Conservation (phyloP, 2,329 filamentous ascomycete genomes). For the Graphilbum sp. region DNA sequence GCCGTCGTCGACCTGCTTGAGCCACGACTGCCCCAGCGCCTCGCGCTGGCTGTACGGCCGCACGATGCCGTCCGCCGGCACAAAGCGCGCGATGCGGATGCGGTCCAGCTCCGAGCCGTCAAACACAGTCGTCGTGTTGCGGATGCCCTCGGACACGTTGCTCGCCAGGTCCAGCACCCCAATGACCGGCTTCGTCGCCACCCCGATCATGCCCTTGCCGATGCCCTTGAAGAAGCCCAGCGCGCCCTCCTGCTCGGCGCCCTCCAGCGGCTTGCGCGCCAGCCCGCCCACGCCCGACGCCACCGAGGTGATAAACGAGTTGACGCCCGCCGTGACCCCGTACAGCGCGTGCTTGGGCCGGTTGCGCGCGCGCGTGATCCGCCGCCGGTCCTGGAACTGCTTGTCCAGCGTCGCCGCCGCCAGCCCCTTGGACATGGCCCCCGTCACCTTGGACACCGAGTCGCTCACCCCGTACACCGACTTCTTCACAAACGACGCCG, state of each 20-base stretch:
- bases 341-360: conserved; percentile 94
- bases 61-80: conserved; percentile 83
- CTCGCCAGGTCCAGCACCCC: conserved; percentile 94
- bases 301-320: conserved; percentile 82
- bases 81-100: conserved; percentile 82
- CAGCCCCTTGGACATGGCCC: conserved; percentile 90
- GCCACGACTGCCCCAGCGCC: conserved; percentile 93
- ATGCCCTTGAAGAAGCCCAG: conserved; percentile 95
- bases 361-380: conserved; percentile 86
- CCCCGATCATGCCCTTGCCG: conserved; percentile 80
- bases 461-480: conserved; percentile 95
- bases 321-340: conserved; percentile 87
- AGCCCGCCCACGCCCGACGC: conserved; percentile 89
- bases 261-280: conserved; percentile 84
- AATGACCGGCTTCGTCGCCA: conserved; percentile 95
- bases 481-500: conserved; percentile 95
- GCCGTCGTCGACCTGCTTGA: conserved; percentile 94
- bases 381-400: conserved; percentile 90
- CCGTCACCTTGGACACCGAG: conserved; percentile 94
- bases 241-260: conserved; percentile 87
- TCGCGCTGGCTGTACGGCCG: conserved; percentile 89
- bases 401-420: conserved; percentile 94
- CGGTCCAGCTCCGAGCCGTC: conserved; percentile 89
- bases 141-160: conserved; percentile 92
- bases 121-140: conserved; percentile 97